phyloP scores from a whole-genome alignment of 345 rosid species.

The Ailanthus altissimus region DNA sequence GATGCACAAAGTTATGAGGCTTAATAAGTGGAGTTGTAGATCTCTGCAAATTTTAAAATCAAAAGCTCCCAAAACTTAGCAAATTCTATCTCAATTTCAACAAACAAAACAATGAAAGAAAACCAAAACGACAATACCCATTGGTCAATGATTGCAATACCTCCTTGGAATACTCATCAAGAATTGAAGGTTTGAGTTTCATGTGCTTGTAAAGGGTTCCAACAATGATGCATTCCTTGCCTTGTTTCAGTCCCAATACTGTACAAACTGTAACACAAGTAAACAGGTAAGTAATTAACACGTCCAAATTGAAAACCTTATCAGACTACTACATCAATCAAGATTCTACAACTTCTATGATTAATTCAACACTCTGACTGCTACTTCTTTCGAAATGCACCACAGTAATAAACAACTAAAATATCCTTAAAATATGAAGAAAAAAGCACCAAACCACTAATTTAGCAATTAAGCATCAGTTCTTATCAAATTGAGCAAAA shows the following conservation, averaged over 20 bases:
- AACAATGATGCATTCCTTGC: conserved; percentile 81
- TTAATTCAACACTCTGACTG: background rate
- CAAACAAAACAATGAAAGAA: conserved; percentile 13
- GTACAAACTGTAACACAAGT: conserved; percentile 63
- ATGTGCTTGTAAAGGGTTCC: conserved; percentile 95
- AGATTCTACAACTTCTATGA: background rate
- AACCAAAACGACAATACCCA: conserved; percentile 1
- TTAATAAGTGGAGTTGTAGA: conserved; percentile 70
- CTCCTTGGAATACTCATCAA: conserved; percentile 96
- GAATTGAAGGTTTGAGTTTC: conserved; percentile 94
- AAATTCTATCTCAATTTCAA: conserved; percentile 15
- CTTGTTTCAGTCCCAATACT: conserved; percentile 75
- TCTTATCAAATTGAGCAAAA: background rate
- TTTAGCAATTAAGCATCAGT: background rate
- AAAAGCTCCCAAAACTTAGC: background rate
- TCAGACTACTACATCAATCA: background rate
- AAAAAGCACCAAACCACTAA: background rate
- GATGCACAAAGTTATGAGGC: conserved; percentile 81
- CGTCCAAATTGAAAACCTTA: background rate
- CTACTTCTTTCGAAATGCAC: background rate
- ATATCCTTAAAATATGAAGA: background rate
- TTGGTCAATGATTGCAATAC: conserved; percentile 31
- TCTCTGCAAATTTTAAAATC: conserved; percentile 53
- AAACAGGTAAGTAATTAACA: background rate
- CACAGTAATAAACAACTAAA: background rate